Percentiles rank a stretch among this genome's conserved stretches.
These are phyloP conservation scores for Amanita molliuscula DNA, from an alignment of 768 basidiomycete genomes.

Conservation along the genomic window DNA sequence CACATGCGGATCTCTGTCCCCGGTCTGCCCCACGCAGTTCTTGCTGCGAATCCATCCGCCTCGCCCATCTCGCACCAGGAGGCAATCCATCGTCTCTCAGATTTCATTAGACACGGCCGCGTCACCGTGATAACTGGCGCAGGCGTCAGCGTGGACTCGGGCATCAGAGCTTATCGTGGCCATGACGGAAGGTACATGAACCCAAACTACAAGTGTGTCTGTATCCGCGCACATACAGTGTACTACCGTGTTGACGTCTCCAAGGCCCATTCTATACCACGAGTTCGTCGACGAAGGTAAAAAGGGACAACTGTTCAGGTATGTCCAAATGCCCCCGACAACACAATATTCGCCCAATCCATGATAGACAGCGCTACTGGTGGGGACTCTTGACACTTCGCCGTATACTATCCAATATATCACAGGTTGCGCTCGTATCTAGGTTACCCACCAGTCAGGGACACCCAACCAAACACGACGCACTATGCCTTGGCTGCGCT, in stretches of 20 bases:
- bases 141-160: slow-evolving; percentile 91
- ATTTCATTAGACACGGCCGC: slow-evolving; percentile 63
- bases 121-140: slow-evolving; percentile 78
- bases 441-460: slow-evolving; percentile 82
- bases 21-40: slow-evolving; percentile 52
- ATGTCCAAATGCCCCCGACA: slow-evolving; percentile 12
- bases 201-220: slow-evolving; percentile 71
- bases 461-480: slow-evolving; percentile 77
- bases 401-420: slow-evolving; percentile 11
- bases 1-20: slow-evolving; percentile 77
- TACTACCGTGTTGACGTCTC: slow-evolving; percentile 1
- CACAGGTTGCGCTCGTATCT: slow-evolving; percentile 62
- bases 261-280: slow-evolving; percentile 69
- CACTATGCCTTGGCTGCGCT: slow-evolving; percentile 83
- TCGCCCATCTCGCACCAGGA: slow-evolving; percentile 32
- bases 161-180: slow-evolving; percentile 91
- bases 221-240: slow-evolving; percentile 1
- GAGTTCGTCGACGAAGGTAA: slow-evolving; percentile 67
- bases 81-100: slow-evolving; percentile 49
- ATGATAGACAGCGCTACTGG: slow-evolving; percentile 77
- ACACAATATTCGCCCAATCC: not conserved
- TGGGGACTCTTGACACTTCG: slow-evolving; percentile 11
- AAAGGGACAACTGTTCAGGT: slow-evolving; percentile 67
- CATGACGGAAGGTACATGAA: slow-evolving; percentile 81
- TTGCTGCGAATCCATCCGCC: slow-evolving; percentile 29